Evolutionary conservation across 257 asterid genomes (phyloP), one percentile per base, ranked within the genome.

Genomic region (Haberlea rhodopensis): DNA sequence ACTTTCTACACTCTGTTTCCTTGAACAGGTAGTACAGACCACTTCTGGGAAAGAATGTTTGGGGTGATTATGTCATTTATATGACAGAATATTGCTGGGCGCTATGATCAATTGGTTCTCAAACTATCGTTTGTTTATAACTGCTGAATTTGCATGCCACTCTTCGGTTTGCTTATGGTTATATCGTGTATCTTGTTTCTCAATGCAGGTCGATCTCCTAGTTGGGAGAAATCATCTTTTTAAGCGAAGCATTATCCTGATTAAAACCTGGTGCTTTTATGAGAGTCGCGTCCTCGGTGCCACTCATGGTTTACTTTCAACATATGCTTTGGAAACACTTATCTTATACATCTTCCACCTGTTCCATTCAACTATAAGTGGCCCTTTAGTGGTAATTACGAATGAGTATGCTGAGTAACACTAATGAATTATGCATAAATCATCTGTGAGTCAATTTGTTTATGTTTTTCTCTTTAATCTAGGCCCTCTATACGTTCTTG

Each of bases 221-320:
- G 79, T 85, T 51, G 95, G 87, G 59, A 85, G 80, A 73, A 72
- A 85, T 69, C 95, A 90, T 76, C 83, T 87, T 75, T 90, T 87
- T 40, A 90, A 90, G 57, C 88, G 87, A 16, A 85, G 95, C 79
- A 87, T 90, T 73, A 77, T 90, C 75, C 75, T 90, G 77, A 70
- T 84, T 21, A 90, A 90, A 72, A 74, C 90, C 61, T 90, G 97
- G 97, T 87, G 95, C 77, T 90, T 84, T 59, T 88, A 85, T 21
- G 96, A 90, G 78, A 90, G 96, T 46, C 95, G 95, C 40, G 85
- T 85, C 53, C 97, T 90, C 70, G 97, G 96, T 22, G 88, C 97
- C 28, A 88, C 84, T 78, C 90, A 87, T 62, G 96, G 97, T 69
- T 80, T 90, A 73, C 70, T 90, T 25, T 81, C 86, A 6, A 81